Evolutionary conservation across 371 early-diverging fungal species (phyloP).

Genomic region (Parasitella parasitica): DNA sequence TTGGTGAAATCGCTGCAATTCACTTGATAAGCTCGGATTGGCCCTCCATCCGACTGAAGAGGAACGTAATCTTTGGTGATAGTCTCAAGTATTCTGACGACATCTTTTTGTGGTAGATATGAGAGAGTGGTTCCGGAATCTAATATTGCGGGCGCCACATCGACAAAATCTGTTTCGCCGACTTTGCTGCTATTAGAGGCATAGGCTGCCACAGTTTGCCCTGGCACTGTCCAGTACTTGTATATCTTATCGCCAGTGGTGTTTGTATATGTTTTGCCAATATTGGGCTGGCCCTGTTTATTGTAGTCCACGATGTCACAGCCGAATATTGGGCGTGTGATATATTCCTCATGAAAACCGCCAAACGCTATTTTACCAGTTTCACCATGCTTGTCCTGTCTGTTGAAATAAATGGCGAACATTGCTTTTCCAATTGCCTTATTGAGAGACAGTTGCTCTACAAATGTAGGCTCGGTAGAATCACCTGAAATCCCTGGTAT

Average conservation of each 20-base stretch:
- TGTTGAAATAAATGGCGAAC: slow-evolving; percentile 37
- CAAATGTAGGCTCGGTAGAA: slow-evolving; percentile 20
- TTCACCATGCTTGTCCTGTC: slow-evolving; percentile 13
- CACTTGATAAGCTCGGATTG: slow-evolving; percentile 18
- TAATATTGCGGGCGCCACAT: slow-evolving; percentile 23
- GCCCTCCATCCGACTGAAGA: neutral
- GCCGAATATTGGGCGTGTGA: too few species aligned
- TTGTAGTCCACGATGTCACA: too few species aligned
- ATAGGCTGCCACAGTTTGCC: slow-evolving; percentile 6
- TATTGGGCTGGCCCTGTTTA: neutral
- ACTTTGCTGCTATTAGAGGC: neutral
- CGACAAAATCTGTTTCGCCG: slow-evolving; percentile 4
- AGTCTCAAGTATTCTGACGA: neutral
- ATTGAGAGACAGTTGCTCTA: slow-evolving; percentile 23
- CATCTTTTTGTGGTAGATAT: slow-evolving; percentile 16
- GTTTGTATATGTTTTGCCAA: neutral
- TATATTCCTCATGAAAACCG: too few species aligned
- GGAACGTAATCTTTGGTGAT: slow-evolving; percentile 13
- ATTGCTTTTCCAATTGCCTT: slow-evolving; percentile 32
- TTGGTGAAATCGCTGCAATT: slow-evolving; percentile 9
- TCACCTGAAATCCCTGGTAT: slow-evolving; percentile 24
- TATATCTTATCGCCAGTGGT: slow-evolving; percentile 2
- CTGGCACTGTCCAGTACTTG: slow-evolving; percentile 39
- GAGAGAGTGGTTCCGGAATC: slow-evolving; percentile 34
- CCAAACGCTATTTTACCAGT: slow-evolving; percentile 55